phyloP scores from a whole-genome alignment of 139 green algal genomes.

The Eudorina sp. region DNA sequence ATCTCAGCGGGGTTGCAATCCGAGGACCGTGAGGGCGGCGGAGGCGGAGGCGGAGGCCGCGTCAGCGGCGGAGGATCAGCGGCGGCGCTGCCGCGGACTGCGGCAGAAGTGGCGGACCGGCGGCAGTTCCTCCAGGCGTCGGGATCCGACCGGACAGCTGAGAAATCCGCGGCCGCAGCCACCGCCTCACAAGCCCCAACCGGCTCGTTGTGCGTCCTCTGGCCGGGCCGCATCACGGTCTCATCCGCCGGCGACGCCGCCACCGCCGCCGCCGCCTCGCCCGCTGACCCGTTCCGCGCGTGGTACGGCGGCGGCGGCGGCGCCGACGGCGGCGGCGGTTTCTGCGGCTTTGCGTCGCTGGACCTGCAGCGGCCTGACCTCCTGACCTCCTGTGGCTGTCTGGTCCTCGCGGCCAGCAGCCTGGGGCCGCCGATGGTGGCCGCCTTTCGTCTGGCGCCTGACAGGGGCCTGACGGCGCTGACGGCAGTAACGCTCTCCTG shows the following conservation, averaged over 20 bases:
- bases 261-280: background rate
- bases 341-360: background rate
- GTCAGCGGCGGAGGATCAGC: too few relatives aligned
- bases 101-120: background rate
- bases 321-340: background rate
- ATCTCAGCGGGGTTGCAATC: background rate
- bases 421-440: conserved; percentile 21
- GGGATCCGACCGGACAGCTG: too few relatives aligned
- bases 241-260: background rate
- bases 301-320: background rate
- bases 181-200: background rate
- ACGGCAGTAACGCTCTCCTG: background rate
- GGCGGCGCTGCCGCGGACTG: too few relatives aligned
- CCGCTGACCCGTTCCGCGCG: background rate
- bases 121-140: background rate
- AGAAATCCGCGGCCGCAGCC: too few relatives aligned
- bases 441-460: background rate
- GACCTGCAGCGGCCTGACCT: conserved; percentile 28
- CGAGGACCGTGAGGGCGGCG: background rate
- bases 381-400: background rate
- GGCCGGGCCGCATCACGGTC: background rate
- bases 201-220: conserved; percentile 7
- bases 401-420: conserved; percentile 27
- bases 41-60: too few relatives aligned
- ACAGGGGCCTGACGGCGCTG: background rate